Evolutionary conservation across 352 stramenopile genomes (phyloP).

Genomic region (Thalassiosira hispida): DNA sequence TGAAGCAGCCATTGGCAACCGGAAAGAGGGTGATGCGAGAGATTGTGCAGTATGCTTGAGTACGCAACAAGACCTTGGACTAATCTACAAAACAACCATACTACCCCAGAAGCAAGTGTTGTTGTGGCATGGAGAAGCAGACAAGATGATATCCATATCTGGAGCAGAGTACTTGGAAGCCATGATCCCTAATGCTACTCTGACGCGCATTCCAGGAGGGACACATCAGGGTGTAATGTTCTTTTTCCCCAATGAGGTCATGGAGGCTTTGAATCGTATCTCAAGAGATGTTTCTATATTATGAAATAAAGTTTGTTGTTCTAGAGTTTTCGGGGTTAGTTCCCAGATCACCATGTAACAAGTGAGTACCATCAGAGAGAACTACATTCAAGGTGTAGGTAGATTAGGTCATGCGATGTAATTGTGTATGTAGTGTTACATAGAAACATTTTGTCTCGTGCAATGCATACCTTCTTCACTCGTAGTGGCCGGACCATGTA

Average conservation of each 20-base stretch:
- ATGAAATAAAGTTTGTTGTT: background rate
- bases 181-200: slow-evolving; percentile 29
- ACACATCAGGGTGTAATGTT: slow-evolving; percentile 57
- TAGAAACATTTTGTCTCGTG: no score
- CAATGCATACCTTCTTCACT: no score
- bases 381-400: no score
- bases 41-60: slow-evolving; percentile 54
- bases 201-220: slow-evolving; percentile 25
- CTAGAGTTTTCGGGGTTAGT: no score
- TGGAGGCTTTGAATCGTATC: slow-evolving; percentile 47
- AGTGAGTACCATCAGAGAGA: no score
- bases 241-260: slow-evolving; percentile 44
- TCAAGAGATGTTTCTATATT: slow-evolving; percentile 14
- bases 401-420: no score
- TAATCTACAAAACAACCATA: slow-evolving; percentile 34
- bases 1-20: background rate
- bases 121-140: slow-evolving; percentile 51
- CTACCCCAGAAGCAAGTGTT: slow-evolving; percentile 36
- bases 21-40: slow-evolving; percentile 33
- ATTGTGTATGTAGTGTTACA: no score
- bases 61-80: slow-evolving; percentile 45
- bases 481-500: no score
- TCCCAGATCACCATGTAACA: no score
- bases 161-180: slow-evolving; percentile 46
- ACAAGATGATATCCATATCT: slow-evolving; percentile 43